Percentiles rank a stretch among this genome's conserved stretches.
Evolutionary conservation across 805 yeast genomes (phyloP).

Genomic region (Vanderwaltozyma verrucispora): DNA sequence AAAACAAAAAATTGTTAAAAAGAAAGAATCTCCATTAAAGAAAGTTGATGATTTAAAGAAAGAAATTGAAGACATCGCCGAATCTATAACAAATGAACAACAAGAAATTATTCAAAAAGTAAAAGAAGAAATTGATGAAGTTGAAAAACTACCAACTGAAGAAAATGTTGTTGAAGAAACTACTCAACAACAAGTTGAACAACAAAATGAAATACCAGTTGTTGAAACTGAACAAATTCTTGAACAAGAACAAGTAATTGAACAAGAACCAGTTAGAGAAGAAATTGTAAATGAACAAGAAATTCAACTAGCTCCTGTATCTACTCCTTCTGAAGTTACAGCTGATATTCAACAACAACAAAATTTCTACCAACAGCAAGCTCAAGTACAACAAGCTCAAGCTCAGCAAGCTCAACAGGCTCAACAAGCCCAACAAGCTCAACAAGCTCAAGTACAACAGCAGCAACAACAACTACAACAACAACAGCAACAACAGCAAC

Average conservation of each 20-base stretch:
- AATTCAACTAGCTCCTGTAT: background rate
- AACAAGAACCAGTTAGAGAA: conserved; percentile 4
- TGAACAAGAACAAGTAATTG: conserved; percentile 8
- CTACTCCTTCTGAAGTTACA: background rate
- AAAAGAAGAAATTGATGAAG: conserved; percentile 4
- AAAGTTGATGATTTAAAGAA: conserved; percentile 27
- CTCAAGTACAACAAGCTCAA: background rate
- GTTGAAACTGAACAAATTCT: conserved; percentile 1
- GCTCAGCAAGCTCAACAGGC: conserved; percentile 3
- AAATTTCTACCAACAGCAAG: conserved; percentile 4
- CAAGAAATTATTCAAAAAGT: conserved; percentile 7
- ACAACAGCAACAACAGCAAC: conserved; percentile 8
- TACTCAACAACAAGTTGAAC: conserved; percentile 8
- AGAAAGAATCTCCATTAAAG: conserved; percentile 22
- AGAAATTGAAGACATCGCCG: conserved; percentile 24
- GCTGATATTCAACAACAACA: conserved; percentile 2
- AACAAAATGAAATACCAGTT: conserved; percentile 6
- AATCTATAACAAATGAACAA: conserved; percentile 10
- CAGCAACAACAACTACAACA: conserved; percentile 5
- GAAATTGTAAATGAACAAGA: conserved; percentile 1
- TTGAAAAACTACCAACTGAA: conserved; percentile 3
- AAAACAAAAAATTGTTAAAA: conserved; percentile 29
- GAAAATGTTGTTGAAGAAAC: conserved; percentile 2
- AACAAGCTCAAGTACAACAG: conserved; percentile 3
- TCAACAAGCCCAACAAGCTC: conserved; percentile 13